A percentile compares a stretch with the other conserved stretches of the same genome.
These are phyloP conservation scores for Eimeria acervulina DNA, from an alignment of 169 alveolate species.

Conservation along the genomic window DNA sequence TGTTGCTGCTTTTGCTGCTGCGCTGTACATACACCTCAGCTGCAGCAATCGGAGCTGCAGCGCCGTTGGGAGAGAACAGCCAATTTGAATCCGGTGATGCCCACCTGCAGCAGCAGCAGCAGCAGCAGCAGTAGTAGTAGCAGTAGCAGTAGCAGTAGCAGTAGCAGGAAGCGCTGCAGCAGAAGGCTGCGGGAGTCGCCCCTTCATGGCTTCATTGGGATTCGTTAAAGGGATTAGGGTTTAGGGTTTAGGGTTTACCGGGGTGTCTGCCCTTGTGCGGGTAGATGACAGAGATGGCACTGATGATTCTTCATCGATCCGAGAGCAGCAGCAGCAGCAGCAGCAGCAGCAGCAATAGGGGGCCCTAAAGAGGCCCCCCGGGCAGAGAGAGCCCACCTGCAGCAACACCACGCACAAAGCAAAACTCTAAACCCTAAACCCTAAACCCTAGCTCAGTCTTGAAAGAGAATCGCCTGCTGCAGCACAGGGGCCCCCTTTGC, in stretches of 20 bases:
- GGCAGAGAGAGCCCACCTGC: neutral
- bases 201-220: too few relatives aligned
- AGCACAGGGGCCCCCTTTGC: too few relatives aligned
- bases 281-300: too few relatives aligned
- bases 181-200: neutral
- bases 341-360: neutral
- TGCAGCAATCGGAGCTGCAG: neutral
- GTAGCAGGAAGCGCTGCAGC: too few relatives aligned
- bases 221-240: neutral
- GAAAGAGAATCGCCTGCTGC: too few relatives aligned
- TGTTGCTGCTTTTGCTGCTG: constrained; percentile 21
- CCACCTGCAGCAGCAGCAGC: constrained; percentile 39
- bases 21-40: too few relatives aligned
- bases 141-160: neutral
- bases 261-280: neutral
- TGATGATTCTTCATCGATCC: neutral
- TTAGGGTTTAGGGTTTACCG: constrained; percentile 11
- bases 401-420: neutral
- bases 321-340: neutral
- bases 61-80: constrained; percentile 15
- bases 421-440: constrained; percentile 2
- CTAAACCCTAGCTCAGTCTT: neutral
- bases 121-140: constrained; percentile 30
- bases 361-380: neutral
- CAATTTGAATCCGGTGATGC: neutral